Evolutionary conservation across 129 eudicot species (phyloP), one percentile per base, ranked within the genome.

Genomic region (Gnaphalium uliginosum): DNA sequence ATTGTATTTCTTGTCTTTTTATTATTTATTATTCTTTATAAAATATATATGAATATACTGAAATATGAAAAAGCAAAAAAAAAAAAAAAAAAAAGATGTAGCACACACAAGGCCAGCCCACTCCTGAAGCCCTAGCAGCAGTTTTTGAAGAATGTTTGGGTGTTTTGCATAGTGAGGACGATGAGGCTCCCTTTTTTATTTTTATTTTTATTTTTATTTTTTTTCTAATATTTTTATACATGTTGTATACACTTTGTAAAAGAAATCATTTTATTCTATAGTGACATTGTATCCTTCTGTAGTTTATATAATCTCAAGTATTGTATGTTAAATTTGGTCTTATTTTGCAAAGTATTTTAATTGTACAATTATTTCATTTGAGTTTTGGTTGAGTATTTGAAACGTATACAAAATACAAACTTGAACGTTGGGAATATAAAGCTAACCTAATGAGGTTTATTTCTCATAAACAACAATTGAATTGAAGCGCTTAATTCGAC

Each of bases 121-220:
- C 90, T 86, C 96, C 97, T 68, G 72, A 85, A 79, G 72, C 94
- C 94, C 89, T 78, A 72, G 67, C 83, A 80, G 25, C 43, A 74
- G 83, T 80, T 84, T 88, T 86, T 88, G 83, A 82, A 83, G 84
- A 82, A 81, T 80, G 84, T 73, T 76, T 29, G 86, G 93, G 90
- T 75, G 53, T 88, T 88, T 88, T 86, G 85, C 66, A 81, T 76
- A 73, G 79, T 65, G 77, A 86, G 90, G 90, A 85, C 64, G 88
- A 86, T 73, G 93, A 81, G 87, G 88, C 86, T 79, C 69, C 66
- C 30, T 23, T 48, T 81, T 75, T n/a, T n/a, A n/a, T n/a, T n/a
- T 81, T 77, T 57, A 19, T 78, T 21, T 69, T 35, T 25, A 5
- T 61, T 68, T 30, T 32, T 58, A n/a, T 11, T 68, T 37, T 33